These are phyloP conservation scores for Aspergillus uvarum DNA, from an alignment of 2,329 filamentous ascomycete genomes.

Conservation along the genomic window DNA sequence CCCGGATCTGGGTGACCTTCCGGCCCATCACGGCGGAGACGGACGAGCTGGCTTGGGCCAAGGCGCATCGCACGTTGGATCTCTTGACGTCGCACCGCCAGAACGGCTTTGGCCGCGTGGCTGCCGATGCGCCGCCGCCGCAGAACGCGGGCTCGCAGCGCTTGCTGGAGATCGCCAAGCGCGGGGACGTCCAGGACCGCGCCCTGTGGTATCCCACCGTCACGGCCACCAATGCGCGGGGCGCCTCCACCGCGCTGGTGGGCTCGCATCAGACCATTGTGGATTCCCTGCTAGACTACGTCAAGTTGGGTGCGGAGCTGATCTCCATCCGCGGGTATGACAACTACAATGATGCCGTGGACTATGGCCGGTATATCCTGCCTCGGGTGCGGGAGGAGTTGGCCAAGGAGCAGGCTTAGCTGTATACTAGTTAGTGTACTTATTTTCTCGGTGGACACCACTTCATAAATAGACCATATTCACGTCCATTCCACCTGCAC, in stretches of 20 bases:
- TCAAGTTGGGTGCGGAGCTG: conserved; percentile 56
- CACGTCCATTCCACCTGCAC: not conserved
- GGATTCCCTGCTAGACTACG: conserved; percentile 58
- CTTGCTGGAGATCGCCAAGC: conserved; percentile 56
- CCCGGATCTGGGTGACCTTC: conserved; percentile 65
- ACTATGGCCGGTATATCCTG: conserved; percentile 59
- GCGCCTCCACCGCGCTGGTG: conserved; percentile 60
- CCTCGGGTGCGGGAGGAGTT: conserved; percentile 46
- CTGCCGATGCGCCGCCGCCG: conserved; percentile 40
- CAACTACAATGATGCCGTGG: conserved; percentile 60
- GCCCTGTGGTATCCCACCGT: conserved; percentile 65
- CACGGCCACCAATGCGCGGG: conserved; percentile 59
- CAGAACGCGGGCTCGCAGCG: conserved; percentile 62
- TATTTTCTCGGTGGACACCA: too few species aligned
- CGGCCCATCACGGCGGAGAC: conserved; percentile 62
- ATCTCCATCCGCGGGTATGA: conserved; percentile 64
- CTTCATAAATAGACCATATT: too few species aligned
- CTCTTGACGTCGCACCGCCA: conserved; percentile 48
- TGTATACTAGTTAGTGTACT: too few species aligned
- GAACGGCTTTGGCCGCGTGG: conserved; percentile 34
- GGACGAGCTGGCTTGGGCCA: conserved; percentile 62
- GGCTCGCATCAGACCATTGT: conserved; percentile 55
- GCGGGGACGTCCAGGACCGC: conserved; percentile 58
- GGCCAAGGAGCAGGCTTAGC: conserved; percentile 9
- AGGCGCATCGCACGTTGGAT: conserved; percentile 58